These are phyloP conservation scores for Trichoderma semiorbis DNA, from an alignment of 2,329 filamentous ascomycete genomes.

Conservation along the genomic window DNA sequence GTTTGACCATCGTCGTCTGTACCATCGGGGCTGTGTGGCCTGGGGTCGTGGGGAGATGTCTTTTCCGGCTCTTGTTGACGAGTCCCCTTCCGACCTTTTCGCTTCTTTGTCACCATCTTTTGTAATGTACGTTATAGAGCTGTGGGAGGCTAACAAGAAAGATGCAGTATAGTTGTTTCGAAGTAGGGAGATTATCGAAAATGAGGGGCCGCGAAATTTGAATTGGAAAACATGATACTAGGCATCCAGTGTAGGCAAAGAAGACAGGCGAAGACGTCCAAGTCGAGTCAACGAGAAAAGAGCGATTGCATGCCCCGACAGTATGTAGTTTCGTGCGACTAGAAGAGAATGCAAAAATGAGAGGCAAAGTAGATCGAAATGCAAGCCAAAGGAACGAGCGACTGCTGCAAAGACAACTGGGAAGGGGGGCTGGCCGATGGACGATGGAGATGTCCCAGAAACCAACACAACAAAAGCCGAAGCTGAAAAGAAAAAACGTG, in stretches of 20 bases:
- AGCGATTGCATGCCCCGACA: not conserved
- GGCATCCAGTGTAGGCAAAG: not conserved
- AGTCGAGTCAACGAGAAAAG: not conserved
- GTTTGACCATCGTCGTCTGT: slow-evolving; percentile 34
- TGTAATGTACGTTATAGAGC: not conserved
- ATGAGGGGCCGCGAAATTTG: not conserved
- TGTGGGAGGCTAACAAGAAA: not conserved
- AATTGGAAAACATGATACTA: slow-evolving; percentile 4
- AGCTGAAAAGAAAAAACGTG: not conserved
- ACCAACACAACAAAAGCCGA: not conserved
- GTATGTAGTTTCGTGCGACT: not conserved
- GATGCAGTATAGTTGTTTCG: not conserved
- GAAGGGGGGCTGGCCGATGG: not conserved
- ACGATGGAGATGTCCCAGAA: not conserved
- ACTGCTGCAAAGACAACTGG: not conserved
- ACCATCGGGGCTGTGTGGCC: slow-evolving; percentile 28
- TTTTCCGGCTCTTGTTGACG: not conserved
- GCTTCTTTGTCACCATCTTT: slow-evolving; percentile 10
- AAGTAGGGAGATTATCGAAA: not conserved
- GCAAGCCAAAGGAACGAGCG: slow-evolving; percentile 1
- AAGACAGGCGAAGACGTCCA: not conserved
- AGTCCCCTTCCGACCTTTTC: not conserved
- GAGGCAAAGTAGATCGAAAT: not conserved
- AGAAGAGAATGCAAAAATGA: not conserved
- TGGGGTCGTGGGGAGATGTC: not conserved